These are phyloP conservation scores for Blastomyces emzantsi DNA, from an alignment of 2,329 filamentous ascomycete genomes.

Conservation along the genomic window DNA sequence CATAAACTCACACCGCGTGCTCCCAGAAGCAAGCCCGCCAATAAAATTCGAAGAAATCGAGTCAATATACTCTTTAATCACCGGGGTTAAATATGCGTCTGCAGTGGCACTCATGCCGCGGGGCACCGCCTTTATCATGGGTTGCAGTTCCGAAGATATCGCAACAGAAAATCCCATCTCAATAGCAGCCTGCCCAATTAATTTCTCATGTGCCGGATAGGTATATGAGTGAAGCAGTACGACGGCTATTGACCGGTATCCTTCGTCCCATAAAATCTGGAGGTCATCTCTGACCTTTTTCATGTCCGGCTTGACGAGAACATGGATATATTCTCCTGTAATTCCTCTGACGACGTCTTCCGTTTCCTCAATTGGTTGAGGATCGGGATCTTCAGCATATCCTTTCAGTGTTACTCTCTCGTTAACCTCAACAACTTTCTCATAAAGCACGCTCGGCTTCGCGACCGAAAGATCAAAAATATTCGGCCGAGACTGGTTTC, in stretches of 20 bases:
- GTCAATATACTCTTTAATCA: slow-evolving; percentile 65
- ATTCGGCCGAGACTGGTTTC: slow-evolving; percentile 78
- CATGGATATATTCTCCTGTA: slow-evolving; percentile 56
- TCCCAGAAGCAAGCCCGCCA: slow-evolving; percentile 62
- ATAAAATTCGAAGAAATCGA: slow-evolving; percentile 57
- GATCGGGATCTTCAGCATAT: slow-evolving; percentile 53
- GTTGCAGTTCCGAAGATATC: slow-evolving; percentile 70
- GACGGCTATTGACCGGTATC: slow-evolving; percentile 72
- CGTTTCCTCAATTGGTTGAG: slow-evolving; percentile 55
- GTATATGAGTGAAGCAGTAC: slow-evolving; percentile 87
- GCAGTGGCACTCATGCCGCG: slow-evolving; percentile 68
- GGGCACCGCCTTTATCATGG: slow-evolving; percentile 76
- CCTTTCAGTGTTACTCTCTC: slow-evolving; percentile 55
- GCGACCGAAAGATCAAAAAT: slow-evolving; percentile 85
- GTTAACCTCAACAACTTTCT: slow-evolving; percentile 73
- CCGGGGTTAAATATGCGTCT: slow-evolving; percentile 70
- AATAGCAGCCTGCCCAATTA: slow-evolving; percentile 66
- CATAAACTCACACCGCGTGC: slow-evolving; percentile 90
- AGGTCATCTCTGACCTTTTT: slow-evolving; percentile 51
- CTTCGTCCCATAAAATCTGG: slow-evolving; percentile 57
- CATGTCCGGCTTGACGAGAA: slow-evolving; percentile 52
- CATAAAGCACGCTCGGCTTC: slow-evolving; percentile 78
- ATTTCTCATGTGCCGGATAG: slow-evolving; percentile 72
- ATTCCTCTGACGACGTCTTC: slow-evolving; percentile 57
- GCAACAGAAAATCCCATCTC: slow-evolving; percentile 76